These are phyloP conservation scores for Agrostemma githago DNA, from an alignment of 148 eudicot species.

Conservation along the genomic window DNA sequence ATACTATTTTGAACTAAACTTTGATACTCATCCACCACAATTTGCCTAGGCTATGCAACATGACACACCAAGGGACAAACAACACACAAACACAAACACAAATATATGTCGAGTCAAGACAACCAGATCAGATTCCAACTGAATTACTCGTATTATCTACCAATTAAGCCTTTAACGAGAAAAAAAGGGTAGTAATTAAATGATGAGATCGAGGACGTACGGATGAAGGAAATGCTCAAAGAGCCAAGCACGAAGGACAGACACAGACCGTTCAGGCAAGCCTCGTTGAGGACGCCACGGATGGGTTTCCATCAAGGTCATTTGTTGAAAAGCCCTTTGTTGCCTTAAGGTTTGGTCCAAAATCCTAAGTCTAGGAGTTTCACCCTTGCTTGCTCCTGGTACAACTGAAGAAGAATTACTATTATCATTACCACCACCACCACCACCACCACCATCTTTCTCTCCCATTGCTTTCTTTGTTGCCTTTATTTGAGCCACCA, in stretches of 20 bases:
- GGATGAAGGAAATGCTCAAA: conserved; percentile 98
- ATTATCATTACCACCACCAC: background rate
- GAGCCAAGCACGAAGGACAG: conserved; percentile 96
- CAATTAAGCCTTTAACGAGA: background rate
- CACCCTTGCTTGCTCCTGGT: conserved; percentile 63
- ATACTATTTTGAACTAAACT: conserved; percentile 25
- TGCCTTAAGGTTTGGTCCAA: conserved; percentile 85
- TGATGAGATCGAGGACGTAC: conserved; percentile 37
- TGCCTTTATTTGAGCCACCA: conserved; percentile 64
- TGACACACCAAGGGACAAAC: background rate
- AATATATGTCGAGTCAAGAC: background rate
- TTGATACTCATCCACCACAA: conserved; percentile 18
- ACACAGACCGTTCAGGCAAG: conserved; percentile 83
- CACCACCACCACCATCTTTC: conserved; percentile 32
- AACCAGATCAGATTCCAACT: no score
- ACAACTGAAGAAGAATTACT: conserved; percentile 15
- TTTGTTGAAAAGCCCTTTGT: conserved; percentile 75
- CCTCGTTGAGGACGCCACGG: conserved; percentile 99
- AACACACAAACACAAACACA: background rate
- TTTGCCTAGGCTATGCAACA: background rate
- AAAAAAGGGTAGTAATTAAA: background rate
- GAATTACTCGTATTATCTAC: no score
- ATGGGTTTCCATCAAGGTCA: conserved; percentile 76
- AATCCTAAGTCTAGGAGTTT: conserved; percentile 80
- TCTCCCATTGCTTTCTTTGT: conserved; percentile 78